A percentile compares a stretch with the other conserved stretches of the same genome.
Evolutionary conservation across 2,329 filamentous ascomycete genomes (phyloP).

Genomic region (Pseudonectria buxi): DNA sequence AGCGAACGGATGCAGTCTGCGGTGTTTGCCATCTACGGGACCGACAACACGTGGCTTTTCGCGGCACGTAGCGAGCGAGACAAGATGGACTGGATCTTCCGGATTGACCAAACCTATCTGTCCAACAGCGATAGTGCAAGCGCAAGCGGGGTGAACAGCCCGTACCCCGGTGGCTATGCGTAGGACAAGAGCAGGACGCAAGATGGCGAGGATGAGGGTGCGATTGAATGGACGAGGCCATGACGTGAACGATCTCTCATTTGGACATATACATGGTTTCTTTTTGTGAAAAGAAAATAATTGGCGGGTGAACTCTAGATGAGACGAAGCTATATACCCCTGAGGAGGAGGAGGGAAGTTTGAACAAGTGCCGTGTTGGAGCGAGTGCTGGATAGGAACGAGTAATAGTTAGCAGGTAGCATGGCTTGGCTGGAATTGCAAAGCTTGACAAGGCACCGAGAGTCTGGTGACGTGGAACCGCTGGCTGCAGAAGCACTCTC

Average conservation of each 20-base stretch:
- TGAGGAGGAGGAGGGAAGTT: conserved; percentile 18
- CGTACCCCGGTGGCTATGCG: conserved; percentile 26
- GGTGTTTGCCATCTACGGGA: conserved; percentile 91
- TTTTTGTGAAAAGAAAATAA: conserved; percentile 16
- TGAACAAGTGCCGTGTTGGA: not conserved
- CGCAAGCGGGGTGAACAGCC: conserved; percentile 31
- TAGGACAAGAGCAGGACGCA: conserved; percentile 6
- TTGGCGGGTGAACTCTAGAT: conserved; percentile 22
- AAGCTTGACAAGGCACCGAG: too few relatives aligned
- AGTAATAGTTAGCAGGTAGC: not conserved
- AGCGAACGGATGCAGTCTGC: conserved; percentile 57
- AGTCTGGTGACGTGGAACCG: too few relatives aligned
- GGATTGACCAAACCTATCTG: conserved; percentile 75
- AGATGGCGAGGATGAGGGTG: conserved; percentile 3
- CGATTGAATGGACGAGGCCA: conserved; percentile 13
- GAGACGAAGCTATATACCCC: conserved; percentile 24
- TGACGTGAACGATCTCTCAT: conserved; percentile 23
- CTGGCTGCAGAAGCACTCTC: too few relatives aligned
- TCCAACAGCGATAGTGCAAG: conserved; percentile 38
- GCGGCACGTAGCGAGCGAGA: conserved; percentile 82
- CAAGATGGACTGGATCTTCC: conserved; percentile 95
- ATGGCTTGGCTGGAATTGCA: too few relatives aligned
- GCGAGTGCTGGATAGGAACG: not conserved
- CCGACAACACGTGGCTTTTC: conserved; percentile 92
- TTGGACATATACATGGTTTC: conserved; percentile 17